Evolutionary conservation across 805 yeast genomes (phyloP).

Genomic region (Wickerhamomyces rabaulensis): DNA sequence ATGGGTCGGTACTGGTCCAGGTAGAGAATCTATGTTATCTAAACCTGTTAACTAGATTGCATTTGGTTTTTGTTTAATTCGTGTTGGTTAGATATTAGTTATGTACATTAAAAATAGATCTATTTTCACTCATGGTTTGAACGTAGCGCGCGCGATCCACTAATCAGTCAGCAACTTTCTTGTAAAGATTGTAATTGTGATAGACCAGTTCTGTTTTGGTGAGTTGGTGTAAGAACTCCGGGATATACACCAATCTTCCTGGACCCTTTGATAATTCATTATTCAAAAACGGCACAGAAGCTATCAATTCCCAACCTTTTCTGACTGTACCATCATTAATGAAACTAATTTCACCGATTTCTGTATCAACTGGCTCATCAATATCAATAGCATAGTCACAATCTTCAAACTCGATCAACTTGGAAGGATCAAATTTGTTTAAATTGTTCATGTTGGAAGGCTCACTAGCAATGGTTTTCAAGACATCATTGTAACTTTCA

Average conservation of each 20-base stretch:
- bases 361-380: slow-evolving; percentile 38
- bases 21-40: slow-evolving; percentile 86
- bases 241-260: slow-evolving; percentile 50
- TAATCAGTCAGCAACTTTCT: slow-evolving; percentile 10
- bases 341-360: slow-evolving; percentile 34
- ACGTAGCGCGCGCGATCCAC: too few relatives aligned
- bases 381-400: slow-evolving; percentile 77
- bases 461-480: slow-evolving; percentile 35
- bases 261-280: slow-evolving; percentile 48
- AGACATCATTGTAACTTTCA: slow-evolving; percentile 32
- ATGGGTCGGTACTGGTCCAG: slow-evolving; percentile 99
- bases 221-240: slow-evolving; percentile 25
- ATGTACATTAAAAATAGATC: slow-evolving; percentile 1
- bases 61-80: not conserved
- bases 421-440: slow-evolving; percentile 59
- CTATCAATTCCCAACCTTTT: slow-evolving; percentile 42
- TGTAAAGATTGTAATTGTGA: slow-evolving; percentile 46
- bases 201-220: slow-evolving; percentile 35
- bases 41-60: slow-evolving; percentile 28
- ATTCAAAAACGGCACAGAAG: slow-evolving; percentile 21
- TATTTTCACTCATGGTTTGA: not conserved
- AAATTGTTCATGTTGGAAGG: slow-evolving; percentile 73
- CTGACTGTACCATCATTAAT: slow-evolving; percentile 7
- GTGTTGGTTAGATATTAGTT: not conserved
- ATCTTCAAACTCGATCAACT: slow-evolving; percentile 39